Evolutionary conservation across 441 rosid species (phyloP), one percentile per base, ranked within the genome.

Genomic region (Viola pubescens): DNA sequence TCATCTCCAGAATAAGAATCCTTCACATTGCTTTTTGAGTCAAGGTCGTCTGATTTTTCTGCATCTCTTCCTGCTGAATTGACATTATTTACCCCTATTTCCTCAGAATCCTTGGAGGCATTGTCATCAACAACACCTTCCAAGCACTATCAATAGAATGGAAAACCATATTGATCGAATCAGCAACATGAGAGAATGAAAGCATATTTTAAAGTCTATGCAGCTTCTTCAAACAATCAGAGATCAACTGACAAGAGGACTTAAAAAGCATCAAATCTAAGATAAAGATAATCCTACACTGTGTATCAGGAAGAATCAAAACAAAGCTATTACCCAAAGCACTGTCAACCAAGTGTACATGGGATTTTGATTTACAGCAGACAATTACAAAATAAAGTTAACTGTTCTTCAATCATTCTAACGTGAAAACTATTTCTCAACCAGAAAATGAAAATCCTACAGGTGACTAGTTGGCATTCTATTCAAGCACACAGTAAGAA

Each of bases 61-160:
- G 58, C 66, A 43, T 76, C 84, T 67, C 52, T 62, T 68, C 67
- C 75, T 19, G 39, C 61, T 52, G 70, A 58, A 69, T 56, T 12
- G 51, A 59, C 57, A 59, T 51, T 63, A 40, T 80, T 76, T 52
- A 69, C 73, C 75, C 54, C 65, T 14, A 50, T 66, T 72, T 77
- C 81, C 54, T 54, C 80, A 59, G 82, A 62, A 68, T 62, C 77
- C 61, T 82, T 83, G 52, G 87, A 69, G 62, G 70, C 81, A 64
- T 66, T 72, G 53, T 64, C 74, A 56, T 68, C 67, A 44, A 50
- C 82, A 59, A 68, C 63, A 48, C 68, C 80, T 12, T 75, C 84
- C 71, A 92, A 61, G 69, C 79, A 76, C 95, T 91, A 34, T 0
- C 40, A 62, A 53, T 5, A 46, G 34, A 71, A 80, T 14, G 39